Percentiles rank a stretch among this genome's conserved stretches.
Conservation (phyloP, 2,329 filamentous ascomycete species). For the Truncatella angustata region DNA sequence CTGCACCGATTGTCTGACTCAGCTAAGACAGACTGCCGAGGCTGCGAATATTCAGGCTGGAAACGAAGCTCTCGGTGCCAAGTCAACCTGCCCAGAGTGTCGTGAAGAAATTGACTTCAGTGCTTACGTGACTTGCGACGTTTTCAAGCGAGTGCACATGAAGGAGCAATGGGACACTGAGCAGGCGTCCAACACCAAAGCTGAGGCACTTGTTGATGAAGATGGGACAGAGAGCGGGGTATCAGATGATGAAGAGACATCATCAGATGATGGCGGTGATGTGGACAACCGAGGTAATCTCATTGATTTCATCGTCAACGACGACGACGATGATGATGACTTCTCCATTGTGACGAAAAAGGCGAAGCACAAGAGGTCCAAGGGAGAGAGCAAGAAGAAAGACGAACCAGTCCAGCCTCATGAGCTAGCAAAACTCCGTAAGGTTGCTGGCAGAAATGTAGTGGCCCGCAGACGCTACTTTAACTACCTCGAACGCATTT, state of each 20-base stretch:
- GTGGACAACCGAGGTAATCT: constrained; percentile 32
- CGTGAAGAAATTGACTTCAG: constrained; percentile 64
- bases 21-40: constrained; percentile 60
- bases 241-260: constrained; percentile 17
- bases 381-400: constrained; percentile 42
- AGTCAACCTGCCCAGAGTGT: constrained; percentile 73
- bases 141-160: constrained; percentile 73
- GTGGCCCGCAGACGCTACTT: constrained; percentile 69
- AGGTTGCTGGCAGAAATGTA: constrained; percentile 62
- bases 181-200: too few species aligned
- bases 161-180: constrained; percentile 43
- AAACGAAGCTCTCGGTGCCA: constrained; percentile 50
- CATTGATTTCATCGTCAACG: constrained; percentile 26
- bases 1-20: constrained; percentile 74
- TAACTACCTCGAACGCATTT: constrained; percentile 64
- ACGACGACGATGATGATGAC: constrained; percentile 15
- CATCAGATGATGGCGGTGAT: constrained; percentile 28
- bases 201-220: too few species aligned
- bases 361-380: constrained; percentile 36
- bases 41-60: constrained; percentile 56
- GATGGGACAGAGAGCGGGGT: constrained; percentile 33
- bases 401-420: constrained; percentile 35
- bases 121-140: constrained; percentile 69
- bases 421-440: constrained; percentile 52
- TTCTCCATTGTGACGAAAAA: constrained; percentile 19